Evolutionary conservation across 495 filamentous ascomycete genomes (phyloP).

Genomic region (Neurospora discreta): DNA sequence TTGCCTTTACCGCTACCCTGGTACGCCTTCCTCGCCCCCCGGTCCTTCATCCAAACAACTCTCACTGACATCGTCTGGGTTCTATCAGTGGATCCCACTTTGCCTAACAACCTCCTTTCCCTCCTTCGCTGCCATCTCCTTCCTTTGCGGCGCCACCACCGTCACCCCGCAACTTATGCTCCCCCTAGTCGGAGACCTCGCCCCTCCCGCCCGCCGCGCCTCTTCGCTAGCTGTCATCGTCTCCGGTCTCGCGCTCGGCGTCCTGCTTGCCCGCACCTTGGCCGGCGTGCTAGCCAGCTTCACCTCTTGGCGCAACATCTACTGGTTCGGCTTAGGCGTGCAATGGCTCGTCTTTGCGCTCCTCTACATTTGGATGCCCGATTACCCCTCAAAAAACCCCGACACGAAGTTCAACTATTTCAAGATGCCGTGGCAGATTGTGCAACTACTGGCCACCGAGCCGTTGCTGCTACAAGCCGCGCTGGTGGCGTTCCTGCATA

Average conservation of each 20-base stretch:
- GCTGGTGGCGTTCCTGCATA: conserved; percentile 28
- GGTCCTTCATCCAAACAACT: neutral
- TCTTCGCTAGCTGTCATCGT: conserved; percentile 61
- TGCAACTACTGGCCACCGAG: conserved; percentile 45
- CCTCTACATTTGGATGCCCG: conserved; percentile 67
- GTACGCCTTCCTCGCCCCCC: conserved; percentile 24
- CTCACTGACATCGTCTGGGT: neutral
- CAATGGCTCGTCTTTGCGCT: conserved; percentile 57
- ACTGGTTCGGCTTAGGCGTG: conserved; percentile 67
- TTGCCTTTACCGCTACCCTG: conserved; percentile 54
- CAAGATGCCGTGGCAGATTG: conserved; percentile 53
- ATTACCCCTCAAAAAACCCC: conserved; percentile 67
- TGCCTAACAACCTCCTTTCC: conserved; percentile 56
- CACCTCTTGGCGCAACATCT: conserved; percentile 63
- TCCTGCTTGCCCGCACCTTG: conserved; percentile 66
- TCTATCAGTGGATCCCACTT: conserved; percentile 47
- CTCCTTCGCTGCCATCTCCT: conserved; percentile 57
- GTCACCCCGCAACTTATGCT: conserved; percentile 83
- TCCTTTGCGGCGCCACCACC: conserved; percentile 59
- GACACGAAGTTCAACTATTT: conserved; percentile 48
- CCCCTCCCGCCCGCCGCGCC: conserved; percentile 55
- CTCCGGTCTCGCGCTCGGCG: conserved; percentile 65
- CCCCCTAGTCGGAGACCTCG: conserved; percentile 71
- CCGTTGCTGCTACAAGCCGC: conserved; percentile 55
- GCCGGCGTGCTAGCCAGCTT: conserved; percentile 65